Base-by-base conservation (phyloP, 805 yeast species). In the Suhomyces prunicola region DNA sequence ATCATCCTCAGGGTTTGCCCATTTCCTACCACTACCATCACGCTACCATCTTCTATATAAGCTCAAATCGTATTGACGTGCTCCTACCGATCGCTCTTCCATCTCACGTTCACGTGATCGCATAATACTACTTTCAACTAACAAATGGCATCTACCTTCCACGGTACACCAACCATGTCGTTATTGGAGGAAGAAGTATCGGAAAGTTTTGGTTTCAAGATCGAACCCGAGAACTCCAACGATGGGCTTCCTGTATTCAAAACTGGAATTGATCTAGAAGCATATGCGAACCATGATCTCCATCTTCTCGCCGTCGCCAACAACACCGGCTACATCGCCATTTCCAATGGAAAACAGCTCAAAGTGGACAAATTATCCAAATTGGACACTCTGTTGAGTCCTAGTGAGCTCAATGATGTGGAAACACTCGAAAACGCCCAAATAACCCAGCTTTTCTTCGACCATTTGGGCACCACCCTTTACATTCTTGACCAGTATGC, bases 171-270 rank as follows among this genome's bases (percentile, higher is more conserved):
- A 26, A 13, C 35, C 22, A 49, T 48, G 49, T 35, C 50, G 40
- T 19, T 46, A 15, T 17, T 53, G 35, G 53, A 53, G 39, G 72
- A 68, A 54, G 46, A 56, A 7, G 53, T 60, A 5, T 70, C 78
- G 4, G 78, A 76, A 53, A 78, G 76, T 57, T 69, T 75, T 54
- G 82, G 82, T 5, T 79, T 78, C 66, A 76, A 73, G 33, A 58
- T 78, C 17, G 76, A 73, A n/a, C 41, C 51, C 5, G 49, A 47
- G 23, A 54, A 69, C 6, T 54, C 57, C 10, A 71, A 64, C 48
- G 60, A 66, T 13, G 81, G 78, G 1, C 45, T 56, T 19, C 47
- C 35, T n/a, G 54, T 65, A 2, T 60, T 63, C 26, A 57, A 57
- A 53, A 17, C 51, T 64, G 49, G 78, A 71, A 15, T 76, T 55